phyloP scores from a whole-genome alignment of 345 rosid genomes.

The Boechera divaricarpa region DNA sequence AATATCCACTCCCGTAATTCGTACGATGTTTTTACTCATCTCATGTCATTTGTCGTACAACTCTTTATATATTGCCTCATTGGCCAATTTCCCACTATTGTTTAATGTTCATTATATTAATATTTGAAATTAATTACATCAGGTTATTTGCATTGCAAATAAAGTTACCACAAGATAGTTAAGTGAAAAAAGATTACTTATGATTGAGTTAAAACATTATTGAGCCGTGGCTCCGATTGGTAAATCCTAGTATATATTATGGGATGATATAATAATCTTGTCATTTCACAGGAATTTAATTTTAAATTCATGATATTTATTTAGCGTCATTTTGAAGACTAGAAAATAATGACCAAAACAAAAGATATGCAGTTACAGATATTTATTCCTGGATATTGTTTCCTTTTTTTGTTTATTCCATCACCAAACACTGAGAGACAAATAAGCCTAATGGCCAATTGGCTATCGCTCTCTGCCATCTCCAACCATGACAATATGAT shows the following conservation, averaged over 20 bases:
- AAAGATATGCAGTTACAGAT: not conserved
- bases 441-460: not conserved
- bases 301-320: not conserved
- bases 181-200: no score
- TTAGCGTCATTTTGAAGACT: not conserved
- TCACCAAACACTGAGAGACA: not conserved
- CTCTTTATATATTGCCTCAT: not conserved
- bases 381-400: no score
- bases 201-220: no score
- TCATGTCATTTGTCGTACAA: conserved; percentile 1
- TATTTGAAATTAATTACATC: not conserved
- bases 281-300: not conserved
- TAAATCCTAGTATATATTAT: no score
- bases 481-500: conserved; percentile 1
- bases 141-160: no score
- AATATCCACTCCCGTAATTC: not conserved
- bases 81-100: not conserved
- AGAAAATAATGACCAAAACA: not conserved
- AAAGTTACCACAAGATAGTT: no score
- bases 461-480: not conserved
- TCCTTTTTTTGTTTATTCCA: not conserved
- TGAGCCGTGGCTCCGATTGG: no score
- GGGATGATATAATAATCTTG: no score
- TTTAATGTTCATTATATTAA: not conserved
- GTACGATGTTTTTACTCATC: not conserved